Conservation (phyloP, 345 rosid species). For the Salix dunnii region DNA sequence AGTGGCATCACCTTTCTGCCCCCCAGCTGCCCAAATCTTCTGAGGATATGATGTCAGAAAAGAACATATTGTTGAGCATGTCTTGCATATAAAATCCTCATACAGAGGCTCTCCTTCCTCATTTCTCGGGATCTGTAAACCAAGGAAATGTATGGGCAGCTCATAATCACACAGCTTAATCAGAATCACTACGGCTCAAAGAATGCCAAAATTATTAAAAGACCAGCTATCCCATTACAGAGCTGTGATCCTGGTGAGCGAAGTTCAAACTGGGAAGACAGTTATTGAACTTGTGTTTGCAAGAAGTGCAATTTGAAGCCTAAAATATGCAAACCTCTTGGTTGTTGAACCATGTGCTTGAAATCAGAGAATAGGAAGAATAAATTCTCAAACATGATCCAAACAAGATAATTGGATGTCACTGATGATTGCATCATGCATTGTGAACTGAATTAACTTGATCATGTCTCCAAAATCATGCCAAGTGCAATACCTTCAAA, state of each 20-base stretch:
- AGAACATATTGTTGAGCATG: slow-evolving; percentile 62
- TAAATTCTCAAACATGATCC: background rate
- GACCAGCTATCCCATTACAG: background rate
- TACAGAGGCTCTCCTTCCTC: slow-evolving; percentile 85
- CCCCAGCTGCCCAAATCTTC: slow-evolving; percentile 50
- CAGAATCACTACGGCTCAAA: too few species aligned
- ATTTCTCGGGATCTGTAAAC: slow-evolving; percentile 67
- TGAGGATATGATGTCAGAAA: slow-evolving; percentile 64
- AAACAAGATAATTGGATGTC: background rate
- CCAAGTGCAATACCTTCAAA: background rate
- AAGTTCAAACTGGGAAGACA: background rate
- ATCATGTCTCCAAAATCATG: background rate
- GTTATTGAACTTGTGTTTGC: background rate
- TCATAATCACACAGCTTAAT: background rate
- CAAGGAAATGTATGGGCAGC: background rate
- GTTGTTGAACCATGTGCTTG: background rate
- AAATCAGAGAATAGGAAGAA: background rate
- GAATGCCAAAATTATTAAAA: background rate
- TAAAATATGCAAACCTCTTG: background rate
- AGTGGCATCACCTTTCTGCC: slow-evolving; percentile 19
- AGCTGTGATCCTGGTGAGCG: background rate
- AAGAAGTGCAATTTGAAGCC: background rate
- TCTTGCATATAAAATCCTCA: slow-evolving; percentile 83
- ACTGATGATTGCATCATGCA: background rate
- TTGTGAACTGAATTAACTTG: background rate